phyloP scores from a whole-genome alignment of 306 rosid species.

The Clitoria ternatea region DNA sequence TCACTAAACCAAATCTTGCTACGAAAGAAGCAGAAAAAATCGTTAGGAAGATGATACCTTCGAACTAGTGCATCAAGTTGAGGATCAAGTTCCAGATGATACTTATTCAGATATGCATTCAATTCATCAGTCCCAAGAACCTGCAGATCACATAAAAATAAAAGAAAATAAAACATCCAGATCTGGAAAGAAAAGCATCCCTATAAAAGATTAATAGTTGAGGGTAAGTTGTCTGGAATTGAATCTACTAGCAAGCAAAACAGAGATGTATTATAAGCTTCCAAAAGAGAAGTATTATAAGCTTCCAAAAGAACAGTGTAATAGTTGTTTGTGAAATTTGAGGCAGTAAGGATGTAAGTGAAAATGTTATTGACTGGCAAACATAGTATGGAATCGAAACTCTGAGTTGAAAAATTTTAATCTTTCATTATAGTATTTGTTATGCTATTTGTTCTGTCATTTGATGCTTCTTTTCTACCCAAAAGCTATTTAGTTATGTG shows the following conservation, averaged over 20 bases:
- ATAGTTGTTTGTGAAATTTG: neutral
- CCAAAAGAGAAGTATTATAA: neutral
- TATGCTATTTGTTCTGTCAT: too few species aligned
- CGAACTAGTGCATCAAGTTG: slow-evolving; percentile 88
- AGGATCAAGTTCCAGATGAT: slow-evolving; percentile 81
- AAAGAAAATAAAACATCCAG: neutral
- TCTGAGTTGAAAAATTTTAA: too few species aligned
- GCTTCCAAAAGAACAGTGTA: neutral
- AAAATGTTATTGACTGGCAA: neutral
- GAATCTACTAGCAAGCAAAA: neutral
- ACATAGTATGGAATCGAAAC: too few species aligned
- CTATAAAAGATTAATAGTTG: neutral
- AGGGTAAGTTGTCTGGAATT: neutral
- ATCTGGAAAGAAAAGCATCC: neutral
- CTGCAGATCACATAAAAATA: slow-evolving; percentile 34
- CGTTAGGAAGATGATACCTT: slow-evolving; percentile 49
- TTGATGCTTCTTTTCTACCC: too few species aligned
- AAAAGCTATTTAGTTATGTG: too few species aligned
- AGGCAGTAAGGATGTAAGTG: neutral
- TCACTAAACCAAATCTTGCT: neutral
- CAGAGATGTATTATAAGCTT: neutral
- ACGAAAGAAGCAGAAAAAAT: neutral
- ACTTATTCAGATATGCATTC: slow-evolving; percentile 70
- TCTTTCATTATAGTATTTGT: too few species aligned
- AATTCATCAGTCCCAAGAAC: slow-evolving; percentile 90